A percentile compares a stretch with the other conserved stretches of the same genome.
phyloP scores from a whole-genome alignment of 2,329 filamentous ascomycete species.

The Talaromyces sp. region DNA sequence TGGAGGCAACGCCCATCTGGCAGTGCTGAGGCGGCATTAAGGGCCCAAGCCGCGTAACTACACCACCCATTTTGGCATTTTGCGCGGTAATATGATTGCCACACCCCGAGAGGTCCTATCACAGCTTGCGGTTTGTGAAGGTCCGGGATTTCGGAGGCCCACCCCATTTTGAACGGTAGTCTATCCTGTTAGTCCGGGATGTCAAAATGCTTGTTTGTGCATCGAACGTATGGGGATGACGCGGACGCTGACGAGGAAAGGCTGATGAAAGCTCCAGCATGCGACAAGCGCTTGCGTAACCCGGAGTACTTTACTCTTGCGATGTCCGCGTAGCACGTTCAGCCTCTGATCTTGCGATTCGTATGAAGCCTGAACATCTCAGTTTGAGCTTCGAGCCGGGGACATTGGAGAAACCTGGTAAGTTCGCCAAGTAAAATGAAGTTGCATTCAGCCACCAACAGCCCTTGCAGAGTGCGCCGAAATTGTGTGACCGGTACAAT shows the following conservation, averaged over 20 bases:
- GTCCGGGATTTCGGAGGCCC: not conserved
- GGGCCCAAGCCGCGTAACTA: conserved; percentile 2
- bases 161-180: not conserved
- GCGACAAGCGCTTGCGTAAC: conserved; percentile 10
- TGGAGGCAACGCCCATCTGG: not conserved
- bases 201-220: not conserved
- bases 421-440: not conserved
- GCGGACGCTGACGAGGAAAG: conserved; percentile 19
- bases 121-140: not conserved
- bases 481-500: not conserved
- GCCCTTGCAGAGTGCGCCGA: not conserved
- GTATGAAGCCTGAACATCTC: not conserved
- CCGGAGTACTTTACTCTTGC: not conserved
- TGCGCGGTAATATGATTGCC: conserved; percentile 5
- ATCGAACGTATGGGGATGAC: conserved; percentile 9
- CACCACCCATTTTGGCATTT: not conserved
- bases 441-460: not conserved
- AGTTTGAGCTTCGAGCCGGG: not conserved
- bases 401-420: not conserved
- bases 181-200: not conserved
- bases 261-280: conserved; percentile 1
- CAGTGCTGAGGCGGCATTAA: not conserved
- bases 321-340: not conserved
- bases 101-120: not conserved
- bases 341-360: not conserved